Base-by-base conservation (phyloP, 1,139 yeast genomes). In the Wickerhamiella infanticola region DNA sequence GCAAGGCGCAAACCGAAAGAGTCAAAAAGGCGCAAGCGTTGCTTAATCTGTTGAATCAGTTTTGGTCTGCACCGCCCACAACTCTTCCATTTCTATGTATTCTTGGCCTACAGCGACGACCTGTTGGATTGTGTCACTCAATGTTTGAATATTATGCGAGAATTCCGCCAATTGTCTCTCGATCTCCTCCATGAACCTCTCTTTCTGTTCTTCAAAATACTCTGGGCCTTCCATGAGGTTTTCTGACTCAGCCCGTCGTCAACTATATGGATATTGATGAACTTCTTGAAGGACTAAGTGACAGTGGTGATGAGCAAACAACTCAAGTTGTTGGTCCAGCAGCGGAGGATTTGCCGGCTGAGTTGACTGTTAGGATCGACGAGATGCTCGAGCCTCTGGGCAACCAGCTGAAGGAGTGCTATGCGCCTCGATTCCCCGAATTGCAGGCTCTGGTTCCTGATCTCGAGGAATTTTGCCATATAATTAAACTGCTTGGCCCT, bases 211-310 rank as follows among this genome's bases (percentile, higher is more conserved):
- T 24, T 38, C 33, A 25, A 38, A 38, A 2, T 38, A 25, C 40
- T 24, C 24, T 11, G 2, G 18, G 13, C 13, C 37, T 11, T 13
- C n/a, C 37, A 9, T 9, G 7, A 18, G 3, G 8, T 11, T 9
- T 18, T n/a, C n/a, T 11, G 8, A 35, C 37, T 11, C 37, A 9
- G 37, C 18, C 13, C 2, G 11, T 29, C 8, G 35, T 9, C 18
- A 26, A 26, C 11, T 18, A 8, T 24, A 45, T 42, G 47, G 52
- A 46, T 5, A 43, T 51, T 3, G 53, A 51, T 18, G 48, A 45
- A 11, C 47, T 51, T 7, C 39, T 51, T 23, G 53, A 46, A 5
- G 53, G 44, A 1, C 44, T 51, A 8, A 47, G 51, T 44, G 54
- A 51, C 24, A 11, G 18, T 24, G n/a, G 24, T 25, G n/a, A 24